Percentiles rank a stretch among this genome's conserved stretches.
phyloP scores from a whole-genome alignment of 768 basidiomycete genomes.

The Leucocoprinus sp. region DNA sequence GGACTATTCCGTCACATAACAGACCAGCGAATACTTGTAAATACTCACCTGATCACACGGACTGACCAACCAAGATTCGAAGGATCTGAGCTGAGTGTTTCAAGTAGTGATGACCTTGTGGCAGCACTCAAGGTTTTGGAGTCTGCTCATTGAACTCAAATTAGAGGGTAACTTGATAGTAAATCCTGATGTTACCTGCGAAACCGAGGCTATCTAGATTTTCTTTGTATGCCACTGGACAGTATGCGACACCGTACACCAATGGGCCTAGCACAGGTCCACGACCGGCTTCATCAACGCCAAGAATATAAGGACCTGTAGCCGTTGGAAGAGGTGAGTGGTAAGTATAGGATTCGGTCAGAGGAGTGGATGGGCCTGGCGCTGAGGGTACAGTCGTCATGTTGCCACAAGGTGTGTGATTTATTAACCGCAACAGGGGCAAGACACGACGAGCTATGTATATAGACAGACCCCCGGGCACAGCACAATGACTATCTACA shows the following conservation, averaged over 20 bases:
- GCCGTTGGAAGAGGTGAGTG: slow-evolving; percentile 67
- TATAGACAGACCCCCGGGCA: no score
- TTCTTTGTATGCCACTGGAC: slow-evolving; percentile 70
- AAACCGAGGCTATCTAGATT: slow-evolving; percentile 78
- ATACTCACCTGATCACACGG: slow-evolving; percentile 56
- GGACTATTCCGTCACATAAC: slow-evolving; percentile 42
- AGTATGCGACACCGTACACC: slow-evolving; percentile 94
- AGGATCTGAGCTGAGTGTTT: slow-evolving; percentile 62
- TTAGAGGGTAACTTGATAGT: not conserved
- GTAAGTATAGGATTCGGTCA: slow-evolving; percentile 68
- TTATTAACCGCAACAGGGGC: no score
- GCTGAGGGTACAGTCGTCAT: slow-evolving; percentile 51
- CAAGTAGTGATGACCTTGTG: slow-evolving; percentile 55
- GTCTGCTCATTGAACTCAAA: slow-evolving; percentile 39
- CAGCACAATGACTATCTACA: no score
- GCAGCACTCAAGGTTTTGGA: slow-evolving; percentile 84
- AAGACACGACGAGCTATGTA: no score
- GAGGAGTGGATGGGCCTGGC: slow-evolving; percentile 45
- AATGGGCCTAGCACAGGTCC: slow-evolving; percentile 94
- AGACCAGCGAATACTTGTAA: not conserved
- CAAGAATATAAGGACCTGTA: slow-evolving; percentile 81
- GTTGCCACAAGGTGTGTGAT: no score
- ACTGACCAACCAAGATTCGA: slow-evolving; percentile 76
- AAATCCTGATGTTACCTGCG: slow-evolving; percentile 50
- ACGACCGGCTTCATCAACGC: slow-evolving; percentile 97